Conservation (phyloP, 345 rosid species). For the Clausena lansium region DNA sequence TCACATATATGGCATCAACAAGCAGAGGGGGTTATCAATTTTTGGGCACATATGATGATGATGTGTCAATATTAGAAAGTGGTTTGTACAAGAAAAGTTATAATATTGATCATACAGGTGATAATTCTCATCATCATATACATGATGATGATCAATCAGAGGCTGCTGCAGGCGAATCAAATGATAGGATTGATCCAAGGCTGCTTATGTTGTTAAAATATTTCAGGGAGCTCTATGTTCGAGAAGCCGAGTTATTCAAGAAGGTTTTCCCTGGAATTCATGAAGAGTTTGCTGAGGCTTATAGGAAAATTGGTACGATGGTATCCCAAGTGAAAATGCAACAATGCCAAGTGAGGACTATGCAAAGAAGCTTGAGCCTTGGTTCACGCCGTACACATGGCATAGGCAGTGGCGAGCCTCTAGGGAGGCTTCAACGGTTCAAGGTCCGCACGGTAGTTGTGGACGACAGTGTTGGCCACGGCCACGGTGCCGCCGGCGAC, state of each 20-base stretch:
- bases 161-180: slow-evolving; percentile 8
- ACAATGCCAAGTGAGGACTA: background rate
- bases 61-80: slow-evolving; percentile 10
- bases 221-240: slow-evolving; percentile 32
- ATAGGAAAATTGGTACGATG: slow-evolving; percentile 13
- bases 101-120: too few relatives aligned
- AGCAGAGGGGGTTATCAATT: background rate
- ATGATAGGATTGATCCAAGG: slow-evolving; percentile 24
- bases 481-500: background rate
- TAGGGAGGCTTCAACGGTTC: slow-evolving; percentile 34
- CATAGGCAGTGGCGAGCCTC: slow-evolving; percentile 12
- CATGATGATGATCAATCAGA: background rate
- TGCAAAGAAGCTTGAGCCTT: slow-evolving; percentile 43
- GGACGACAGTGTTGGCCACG: slow-evolving; percentile 7
- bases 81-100: background rate
- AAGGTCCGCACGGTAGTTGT: slow-evolving; percentile 35
- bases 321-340: background rate
- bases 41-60: background rate
- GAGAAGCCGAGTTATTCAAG: slow-evolving; percentile 34
- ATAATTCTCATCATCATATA: too few relatives aligned
- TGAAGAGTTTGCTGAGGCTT: slow-evolving; percentile 24
- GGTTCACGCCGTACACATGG: slow-evolving; percentile 28
- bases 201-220: slow-evolving; percentile 28
- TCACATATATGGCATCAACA: background rate
- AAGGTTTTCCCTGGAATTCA: slow-evolving; percentile 30